Evolutionary conservation across 1,284 basidiomycete species (phyloP).

Genomic region (Cutaneotrichosporon dermatis): DNA sequence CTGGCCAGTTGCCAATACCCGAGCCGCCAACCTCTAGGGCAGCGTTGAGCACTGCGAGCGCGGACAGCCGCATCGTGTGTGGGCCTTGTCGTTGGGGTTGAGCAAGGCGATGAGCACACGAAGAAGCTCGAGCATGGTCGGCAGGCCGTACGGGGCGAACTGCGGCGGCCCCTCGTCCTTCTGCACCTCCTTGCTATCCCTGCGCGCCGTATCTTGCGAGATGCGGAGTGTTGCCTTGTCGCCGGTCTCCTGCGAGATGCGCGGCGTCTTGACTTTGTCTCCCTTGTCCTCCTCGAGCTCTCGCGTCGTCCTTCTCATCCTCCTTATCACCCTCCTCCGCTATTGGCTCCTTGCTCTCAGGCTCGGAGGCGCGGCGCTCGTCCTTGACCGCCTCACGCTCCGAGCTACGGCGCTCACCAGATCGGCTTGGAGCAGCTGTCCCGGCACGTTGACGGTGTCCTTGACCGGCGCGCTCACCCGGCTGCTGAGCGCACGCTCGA

Average conservation of each 20-base stretch:
- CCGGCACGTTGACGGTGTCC: conserved; percentile 15
- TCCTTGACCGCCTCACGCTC: neutral
- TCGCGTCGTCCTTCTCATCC: neutral
- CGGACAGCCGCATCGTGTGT: conserved; percentile 89
- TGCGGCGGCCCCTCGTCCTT: conserved; percentile 16
- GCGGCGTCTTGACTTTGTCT: neutral
- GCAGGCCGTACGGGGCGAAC: conserved; percentile 68
- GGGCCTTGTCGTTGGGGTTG: conserved; percentile 88
- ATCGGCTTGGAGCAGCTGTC: neutral
- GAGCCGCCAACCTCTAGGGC: conserved; percentile 80
- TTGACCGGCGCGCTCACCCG: conserved; percentile 23
- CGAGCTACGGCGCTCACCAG: neutral
- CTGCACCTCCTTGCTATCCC: neutral
- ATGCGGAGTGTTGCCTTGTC: neutral
- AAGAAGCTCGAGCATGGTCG: conserved; percentile 87
- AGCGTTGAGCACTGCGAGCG: conserved; percentile 79
- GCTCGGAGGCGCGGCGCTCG: neutral
- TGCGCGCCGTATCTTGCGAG: neutral
- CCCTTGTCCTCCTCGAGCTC: conserved; percentile 12
- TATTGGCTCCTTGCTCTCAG: neutral
- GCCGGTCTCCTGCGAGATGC: too few species aligned
- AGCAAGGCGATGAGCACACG: conserved; percentile 92
- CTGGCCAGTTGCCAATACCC: conserved; percentile 61
- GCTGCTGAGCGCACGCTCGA: conserved; percentile 31
- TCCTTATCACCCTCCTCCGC: neutral